Evolutionary conservation across 2,329 filamentous ascomycete genomes (phyloP), one percentile per base, ranked within the genome.

Genomic region (Chrysoporthe deuterocubensis): DNA sequence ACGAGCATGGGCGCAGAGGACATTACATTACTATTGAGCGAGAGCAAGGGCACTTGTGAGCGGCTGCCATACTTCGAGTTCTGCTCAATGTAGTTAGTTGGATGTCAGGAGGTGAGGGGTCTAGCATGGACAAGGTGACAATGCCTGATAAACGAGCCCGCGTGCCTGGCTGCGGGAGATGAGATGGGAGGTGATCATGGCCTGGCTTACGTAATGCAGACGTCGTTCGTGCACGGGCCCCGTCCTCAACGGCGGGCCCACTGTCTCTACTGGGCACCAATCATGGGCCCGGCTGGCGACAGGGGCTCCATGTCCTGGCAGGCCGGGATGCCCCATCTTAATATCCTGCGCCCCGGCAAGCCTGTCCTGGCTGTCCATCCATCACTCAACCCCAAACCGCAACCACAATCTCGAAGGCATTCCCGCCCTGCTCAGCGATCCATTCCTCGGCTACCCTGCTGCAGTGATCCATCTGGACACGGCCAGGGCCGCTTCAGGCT

Each of bases 121-220:
- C 52, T 1, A 16, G 26, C 32, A 59, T 46, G 63, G 63, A 48
- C 43, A 58, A 40, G 63, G 63, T 58, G 43, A 42, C n/a, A 21
- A 58, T 43, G 52, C 16, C 43, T 58, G 58, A 43, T 59, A 46
- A 58, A n/a, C 21, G 34, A 64, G 50, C 48, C 37, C 9, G 37
- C 5, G 37, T 40, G n/a, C 11, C 34, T 52, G 46, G 46, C 21
- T 18, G 61, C 54, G 61, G 5, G 61, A 43, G 52, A 57, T 37
- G 32, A 57, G 32, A 26, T 14, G 14, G 13, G 52, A 14, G 5
- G n/a, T 57, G 52, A 34, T n/a, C 32, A 56, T 9, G 9, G 32
- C 18, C 26, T 40, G 54, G 32, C 26, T 57, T 57, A 57, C 40
- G 54, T 57, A 57, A 40, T 54, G 5, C 1, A 5, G 11, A 21